Evolutionary conservation across 257 asterid genomes (phyloP), one percentile per base, ranked within the genome.

Genomic region (Penstemon barbatus): DNA sequence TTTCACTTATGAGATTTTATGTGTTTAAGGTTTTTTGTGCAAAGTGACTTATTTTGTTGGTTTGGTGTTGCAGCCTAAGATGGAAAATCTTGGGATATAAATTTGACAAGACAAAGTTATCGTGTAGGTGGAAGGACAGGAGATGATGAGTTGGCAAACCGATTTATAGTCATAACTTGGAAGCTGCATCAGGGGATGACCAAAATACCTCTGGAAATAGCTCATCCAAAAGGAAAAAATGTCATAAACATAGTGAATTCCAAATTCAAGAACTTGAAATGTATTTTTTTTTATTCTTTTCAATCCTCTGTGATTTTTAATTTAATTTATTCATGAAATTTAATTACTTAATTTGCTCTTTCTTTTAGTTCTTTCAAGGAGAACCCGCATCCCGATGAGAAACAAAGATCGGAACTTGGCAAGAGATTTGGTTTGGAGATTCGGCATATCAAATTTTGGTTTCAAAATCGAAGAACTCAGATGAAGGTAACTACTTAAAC

Each of bases 341-440:
- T 40, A 45, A 42, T 53, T 72, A 44, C 7, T 42, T 55, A 46
- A 8, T 5, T 38, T 49, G 59, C 72, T 3, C 65, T 10, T 52
- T 18, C 13, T 5, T 68, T 12, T 70, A 92, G 98, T 78, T 69
- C 82, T 59, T 92, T 92, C 83, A 92, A 90, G 80, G 96, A 88
- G 76, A 90, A 86, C 49, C 95, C 97, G 0, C 97, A 92, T 63
- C 97, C 97, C 5, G 97, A 86, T 39, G 98, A 92, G 85, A 92
- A 88, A 67, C 87, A 81, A 41, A 77, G 98, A 58, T 63, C 83
- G 52, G 95, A 90, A 11, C 91, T 92, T 38, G 94, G 97, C 12
- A 79, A 65, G 71, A 82, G 83, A 65, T 73, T 92, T 8, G 78
- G 81, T 58, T 77, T 92, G 92, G 90, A 83, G 76, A 76, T 77